Evolutionary conservation across 2,329 filamentous ascomycete genomes (phyloP), one percentile per base, ranked within the genome.

Genomic region (Colletotrichum euphorbiae): DNA sequence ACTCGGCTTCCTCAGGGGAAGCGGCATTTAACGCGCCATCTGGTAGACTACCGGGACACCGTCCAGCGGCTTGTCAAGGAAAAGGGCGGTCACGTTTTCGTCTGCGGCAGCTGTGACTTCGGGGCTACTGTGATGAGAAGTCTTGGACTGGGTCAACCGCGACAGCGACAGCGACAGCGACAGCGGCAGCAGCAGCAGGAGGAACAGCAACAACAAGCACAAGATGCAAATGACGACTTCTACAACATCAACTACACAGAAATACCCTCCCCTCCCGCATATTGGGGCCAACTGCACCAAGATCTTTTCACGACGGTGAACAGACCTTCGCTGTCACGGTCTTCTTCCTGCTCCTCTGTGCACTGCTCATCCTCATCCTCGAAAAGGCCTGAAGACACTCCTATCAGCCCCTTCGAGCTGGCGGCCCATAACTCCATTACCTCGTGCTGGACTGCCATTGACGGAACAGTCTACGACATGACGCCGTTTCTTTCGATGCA

Each of bases 391-490:
- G n/a, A 51, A 45, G 6, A 3, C 28, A 13, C 21, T 6, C 28
- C 59, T 11, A 59, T 68, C 21, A 65, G 31, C 15, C 54, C 12
- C 6, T 64, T 54, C n/a, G 9, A 19, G 1, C 65, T 68, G 11
- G 65, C 65, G 54, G 46, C 61, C 28, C 65, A 68, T 46, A 68
- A 68, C 21, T 68, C 65, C 17, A 40, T 65, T 5, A 19, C 13
- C 17, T 68, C 65, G n/a, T 65, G 65, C 31, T 99, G 96, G 96
- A 97, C 92, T 65, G 92, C 89, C 2, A 90, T 97, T 69, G 91
- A 93, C 69, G 94, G 95, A 2, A 92, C 92, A 74, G 95, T 98
- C 28, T 99, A 98, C 81, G 98, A 98, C 75, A 90, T 99, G 67
- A 91, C 91, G 0, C 93, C 94, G 0, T 99, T 98, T 76, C 77